Evolutionary conservation across 305 asterid genomes (phyloP).

Genomic region (Fraxinus platypoda): DNA sequence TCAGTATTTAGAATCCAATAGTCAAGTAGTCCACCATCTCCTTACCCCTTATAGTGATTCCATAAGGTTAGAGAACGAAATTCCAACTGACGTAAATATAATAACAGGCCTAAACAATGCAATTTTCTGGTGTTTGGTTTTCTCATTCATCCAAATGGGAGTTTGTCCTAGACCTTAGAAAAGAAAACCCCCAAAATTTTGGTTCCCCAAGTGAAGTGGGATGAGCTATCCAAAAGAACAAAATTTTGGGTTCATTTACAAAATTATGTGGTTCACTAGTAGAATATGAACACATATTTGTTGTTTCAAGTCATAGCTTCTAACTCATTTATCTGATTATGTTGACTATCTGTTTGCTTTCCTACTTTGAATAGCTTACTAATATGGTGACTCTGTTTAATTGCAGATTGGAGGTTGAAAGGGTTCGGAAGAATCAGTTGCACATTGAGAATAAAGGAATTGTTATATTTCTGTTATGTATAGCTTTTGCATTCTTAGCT

Average conservation of each 20-base stretch:
- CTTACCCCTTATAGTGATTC: neutral
- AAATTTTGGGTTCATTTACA: neutral
- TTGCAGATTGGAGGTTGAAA: slow-evolving; percentile 75
- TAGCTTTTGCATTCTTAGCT: slow-evolving; percentile 54
- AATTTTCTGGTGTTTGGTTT: neutral
- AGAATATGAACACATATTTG: neutral
- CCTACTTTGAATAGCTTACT: neutral
- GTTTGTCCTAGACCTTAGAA: neutral
- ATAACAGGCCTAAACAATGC: neutral
- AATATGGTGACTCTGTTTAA: neutral
- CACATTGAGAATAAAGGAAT: slow-evolving; percentile 86
- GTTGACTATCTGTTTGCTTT: neutral
- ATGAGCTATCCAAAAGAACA: neutral
- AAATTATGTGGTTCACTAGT: neutral
- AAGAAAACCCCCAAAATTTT: neutral
- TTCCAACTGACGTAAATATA: neutral
- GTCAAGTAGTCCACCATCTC: neutral
- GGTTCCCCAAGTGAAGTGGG: neutral
- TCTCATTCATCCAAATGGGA: neutral
- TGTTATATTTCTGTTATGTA: slow-evolving; percentile 59
- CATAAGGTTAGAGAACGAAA: neutral
- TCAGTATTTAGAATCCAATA: neutral
- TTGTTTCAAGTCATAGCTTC: neutral
- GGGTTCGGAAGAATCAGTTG: slow-evolving; percentile 52
- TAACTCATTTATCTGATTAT: neutral